Evolutionary conservation across 1,284 basidiomycete species (phyloP).

Genomic region (Malassezia equina): DNA sequence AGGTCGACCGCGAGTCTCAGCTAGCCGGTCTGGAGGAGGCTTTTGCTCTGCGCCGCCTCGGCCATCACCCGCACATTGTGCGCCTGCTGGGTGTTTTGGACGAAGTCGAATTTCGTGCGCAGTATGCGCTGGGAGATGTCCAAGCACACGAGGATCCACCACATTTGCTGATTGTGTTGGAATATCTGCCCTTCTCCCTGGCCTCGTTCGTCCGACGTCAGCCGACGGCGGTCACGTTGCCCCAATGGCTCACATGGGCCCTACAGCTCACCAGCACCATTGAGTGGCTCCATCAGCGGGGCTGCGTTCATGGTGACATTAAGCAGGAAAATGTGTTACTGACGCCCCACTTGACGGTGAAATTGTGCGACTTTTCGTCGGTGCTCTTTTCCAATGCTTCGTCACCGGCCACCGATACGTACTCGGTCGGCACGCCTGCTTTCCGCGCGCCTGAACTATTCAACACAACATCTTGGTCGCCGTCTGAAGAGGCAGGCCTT

Average conservation of each 20-base stretch:
- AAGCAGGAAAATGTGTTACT: constrained; percentile 46
- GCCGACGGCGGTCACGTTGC: constrained; percentile 22
- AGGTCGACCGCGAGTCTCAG: constrained; percentile 40
- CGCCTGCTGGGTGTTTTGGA: constrained; percentile 38
- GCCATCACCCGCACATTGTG: constrained; percentile 38
- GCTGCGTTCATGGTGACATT: constrained; percentile 43
- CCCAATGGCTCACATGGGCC: constrained; percentile 38
- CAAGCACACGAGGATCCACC: constrained; percentile 20
- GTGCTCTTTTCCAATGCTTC: constrained; percentile 39
- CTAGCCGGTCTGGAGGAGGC: constrained; percentile 43
- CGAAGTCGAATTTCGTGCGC: constrained; percentile 28
- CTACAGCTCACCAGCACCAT: constrained; percentile 28
- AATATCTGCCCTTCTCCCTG: constrained; percentile 36
- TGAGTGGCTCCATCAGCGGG: constrained; percentile 34
- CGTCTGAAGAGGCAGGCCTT: constrained; percentile 32
- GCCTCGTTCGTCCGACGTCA: constrained; percentile 23
- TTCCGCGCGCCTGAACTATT: constrained; percentile 44
- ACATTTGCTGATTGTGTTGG: constrained; percentile 40
- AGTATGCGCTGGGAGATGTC: background rate
- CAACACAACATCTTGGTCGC: constrained; percentile 26
- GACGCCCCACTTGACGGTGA: constrained; percentile 29
- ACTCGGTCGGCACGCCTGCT: constrained; percentile 42
- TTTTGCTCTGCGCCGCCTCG: constrained; percentile 40
- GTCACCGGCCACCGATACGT: constrained; percentile 31
- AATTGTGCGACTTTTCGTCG: constrained; percentile 45